Base-by-base conservation (phyloP, 2,329 filamentous ascomycete species). In the Parastagonospora nodorum region DNA sequence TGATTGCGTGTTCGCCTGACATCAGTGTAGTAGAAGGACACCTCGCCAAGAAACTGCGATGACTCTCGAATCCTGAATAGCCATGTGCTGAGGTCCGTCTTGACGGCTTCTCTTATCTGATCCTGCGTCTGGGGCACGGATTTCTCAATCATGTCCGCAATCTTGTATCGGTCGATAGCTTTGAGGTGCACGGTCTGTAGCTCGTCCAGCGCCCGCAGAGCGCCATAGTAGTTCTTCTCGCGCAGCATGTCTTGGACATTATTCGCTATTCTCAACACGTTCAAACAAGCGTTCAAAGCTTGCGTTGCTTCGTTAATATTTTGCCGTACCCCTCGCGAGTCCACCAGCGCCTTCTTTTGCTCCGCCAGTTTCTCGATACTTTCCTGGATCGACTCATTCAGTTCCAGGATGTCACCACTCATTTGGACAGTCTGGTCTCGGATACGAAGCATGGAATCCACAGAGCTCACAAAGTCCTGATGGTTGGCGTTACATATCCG, bases 81-180 rank as follows among this genome's bases (percentile, higher is more conserved):
- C 94, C 94, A 99, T 0, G 92, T 97, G 69, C 97, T 97, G 48
- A 99, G 77, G 74, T 99, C 94, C 2, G 85, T 89, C 91, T 97
- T 97, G 60, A 99, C 94, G 11, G 92, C 92, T 74, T 97, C 93
- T 4, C 93, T 93, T 49, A 99, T 97, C 43, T 90, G 86, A 66
- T 90, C 92, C 67, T 96, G 92, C 1, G 92, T 97, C 3, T 90
- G 87, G 1, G 94, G 94, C 29, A 97, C 93, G 0, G 93, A 97
- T 63, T 91, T 92, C 72, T 97, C 93, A 58, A 99, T 97, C 78
- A 96, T 85, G 68, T 95, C 91, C 29, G 94, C 94, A 58, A 99
- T 88, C 67, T 92, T 93, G 75, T 97, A 95, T 59, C 97, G 91
- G 1, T 90, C 95, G 8, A 96, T 90, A 61, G 95, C 94, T 68